Evolutionary conservation across 2,329 filamentous ascomycete genomes (phyloP).

Genomic region (Xenosphaeropsis pyriputrescens): DNA sequence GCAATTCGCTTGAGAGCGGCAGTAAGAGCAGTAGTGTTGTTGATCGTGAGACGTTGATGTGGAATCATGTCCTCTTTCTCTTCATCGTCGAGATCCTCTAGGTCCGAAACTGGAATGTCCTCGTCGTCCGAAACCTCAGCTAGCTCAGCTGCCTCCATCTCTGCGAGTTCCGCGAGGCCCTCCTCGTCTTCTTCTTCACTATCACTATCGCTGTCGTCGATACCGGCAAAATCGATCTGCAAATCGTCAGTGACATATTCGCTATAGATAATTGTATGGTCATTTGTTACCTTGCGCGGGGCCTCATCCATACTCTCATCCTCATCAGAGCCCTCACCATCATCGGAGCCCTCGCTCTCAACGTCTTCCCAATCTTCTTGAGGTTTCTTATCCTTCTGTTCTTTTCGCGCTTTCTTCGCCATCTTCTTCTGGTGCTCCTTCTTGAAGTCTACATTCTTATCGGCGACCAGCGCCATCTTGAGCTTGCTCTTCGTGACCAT

Average conservation of each 20-base stretch:
- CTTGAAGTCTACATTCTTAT: constrained; percentile 37
- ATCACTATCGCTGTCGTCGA: constrained; percentile 47
- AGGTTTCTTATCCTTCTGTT: constrained; percentile 29
- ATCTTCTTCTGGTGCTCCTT: constrained; percentile 24
- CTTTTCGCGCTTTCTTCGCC: constrained; percentile 24
- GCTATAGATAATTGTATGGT: neutral
- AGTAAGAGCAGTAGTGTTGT: constrained; percentile 81
- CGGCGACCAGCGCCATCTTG: constrained; percentile 36
- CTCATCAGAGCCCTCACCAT: constrained; percentile 13
- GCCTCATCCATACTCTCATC: constrained; percentile 23
- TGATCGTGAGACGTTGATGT: constrained; percentile 88
- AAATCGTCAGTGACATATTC: constrained; percentile 6
- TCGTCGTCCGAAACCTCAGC: constrained; percentile 57
- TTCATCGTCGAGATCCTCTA: constrained; percentile 62
- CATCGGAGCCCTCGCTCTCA: constrained; percentile 10
- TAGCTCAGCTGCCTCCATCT: constrained; percentile 24
- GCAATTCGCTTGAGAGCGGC: constrained; percentile 68
- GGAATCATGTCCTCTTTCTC: constrained; percentile 79
- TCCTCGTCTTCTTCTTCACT: constrained; percentile 31
- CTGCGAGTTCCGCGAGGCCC: constrained; percentile 8
- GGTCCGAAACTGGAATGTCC: constrained; percentile 79
- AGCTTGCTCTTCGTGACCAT: constrained; percentile 27
- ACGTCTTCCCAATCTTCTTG: constrained; percentile 18
- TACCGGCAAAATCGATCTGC: constrained; percentile 34
- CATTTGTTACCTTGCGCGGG: constrained; percentile 16